These are phyloP conservation scores for Boeremia lycopersici DNA, from an alignment of 2,329 filamentous ascomycete genomes.

Conservation along the genomic window DNA sequence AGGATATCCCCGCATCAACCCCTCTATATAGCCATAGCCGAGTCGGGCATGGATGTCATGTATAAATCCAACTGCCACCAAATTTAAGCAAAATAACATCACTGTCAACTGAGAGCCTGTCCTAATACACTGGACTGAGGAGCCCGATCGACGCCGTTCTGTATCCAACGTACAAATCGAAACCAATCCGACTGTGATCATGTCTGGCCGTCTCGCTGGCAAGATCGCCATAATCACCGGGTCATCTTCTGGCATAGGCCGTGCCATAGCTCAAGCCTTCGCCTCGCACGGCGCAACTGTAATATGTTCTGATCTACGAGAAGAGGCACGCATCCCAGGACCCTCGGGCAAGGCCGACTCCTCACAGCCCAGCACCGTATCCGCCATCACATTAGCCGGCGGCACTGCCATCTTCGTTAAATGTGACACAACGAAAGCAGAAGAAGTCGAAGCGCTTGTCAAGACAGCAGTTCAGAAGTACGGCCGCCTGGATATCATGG, in stretches of 20 bases:
- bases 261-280: constrained; percentile 41
- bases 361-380: constrained; percentile 32
- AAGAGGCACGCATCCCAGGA: constrained; percentile 22
- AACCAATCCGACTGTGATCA: not conserved
- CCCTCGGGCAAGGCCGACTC: constrained; percentile 19
- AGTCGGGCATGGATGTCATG: no score
- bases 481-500: constrained; percentile 58
- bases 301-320: constrained; percentile 40
- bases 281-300: constrained; percentile 41
- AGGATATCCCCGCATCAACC: constrained; percentile 15
- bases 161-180: not conserved
- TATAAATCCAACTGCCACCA: not conserved
- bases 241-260: constrained; percentile 43
- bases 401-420: constrained; percentile 46
- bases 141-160: no score
- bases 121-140: not conserved
- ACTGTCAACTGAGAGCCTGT: not conserved
- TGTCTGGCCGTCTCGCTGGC: constrained; percentile 28
- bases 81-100: not conserved
- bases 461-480: constrained; percentile 50
- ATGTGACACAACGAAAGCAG: constrained; percentile 52
- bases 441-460: constrained; percentile 52
- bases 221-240: constrained; percentile 46
- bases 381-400: constrained; percentile 38
- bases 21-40: constrained; percentile 10